Evolutionary conservation across 306 rosid species (phyloP).

Genomic region (Rubus idaeus): DNA sequence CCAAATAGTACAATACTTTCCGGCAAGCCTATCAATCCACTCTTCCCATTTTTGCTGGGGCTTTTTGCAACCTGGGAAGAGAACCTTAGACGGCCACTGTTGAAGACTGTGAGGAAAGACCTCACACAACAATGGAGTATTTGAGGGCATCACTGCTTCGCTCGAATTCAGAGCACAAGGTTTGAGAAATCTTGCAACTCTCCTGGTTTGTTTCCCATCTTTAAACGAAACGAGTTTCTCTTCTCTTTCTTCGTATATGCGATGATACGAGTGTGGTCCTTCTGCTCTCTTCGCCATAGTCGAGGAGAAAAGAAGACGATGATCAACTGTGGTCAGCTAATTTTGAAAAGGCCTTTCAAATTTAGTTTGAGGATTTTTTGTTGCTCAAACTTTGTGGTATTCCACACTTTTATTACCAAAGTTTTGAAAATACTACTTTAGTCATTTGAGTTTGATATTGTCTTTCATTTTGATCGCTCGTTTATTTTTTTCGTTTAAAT

Average conservation of each 20-base stretch:
- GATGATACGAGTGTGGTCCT: neutral
- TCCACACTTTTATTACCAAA: too few species aligned
- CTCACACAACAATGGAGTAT: neutral
- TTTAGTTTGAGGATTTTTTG: too few species aligned
- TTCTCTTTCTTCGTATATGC: neutral
- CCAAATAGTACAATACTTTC: constrained; percentile 10
- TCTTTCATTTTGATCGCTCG: too few species aligned
- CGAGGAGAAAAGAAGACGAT: neutral
- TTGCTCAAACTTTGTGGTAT: too few species aligned
- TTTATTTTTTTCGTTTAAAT: too few species aligned
- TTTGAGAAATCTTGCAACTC: constrained; percentile 9
- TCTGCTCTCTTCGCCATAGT: constrained; percentile 4
- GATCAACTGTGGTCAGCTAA: neutral
- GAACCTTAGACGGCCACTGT: neutral
- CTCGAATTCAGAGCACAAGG: neutral
- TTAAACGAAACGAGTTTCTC: neutral
- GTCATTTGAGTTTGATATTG: too few species aligned
- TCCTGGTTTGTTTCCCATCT: neutral
- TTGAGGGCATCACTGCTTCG: neutral
- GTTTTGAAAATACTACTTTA: too few species aligned
- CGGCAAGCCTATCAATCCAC: constrained; percentile 1
- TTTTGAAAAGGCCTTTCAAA: neutral
- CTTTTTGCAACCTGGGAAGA: neutral
- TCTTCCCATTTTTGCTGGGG: neutral
- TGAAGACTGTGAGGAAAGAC: neutral